Percentiles rank a stretch among this genome's conserved stretches.
phyloP scores from a whole-genome alignment of 208 protist species.

The Crithidia sp. region DNA sequence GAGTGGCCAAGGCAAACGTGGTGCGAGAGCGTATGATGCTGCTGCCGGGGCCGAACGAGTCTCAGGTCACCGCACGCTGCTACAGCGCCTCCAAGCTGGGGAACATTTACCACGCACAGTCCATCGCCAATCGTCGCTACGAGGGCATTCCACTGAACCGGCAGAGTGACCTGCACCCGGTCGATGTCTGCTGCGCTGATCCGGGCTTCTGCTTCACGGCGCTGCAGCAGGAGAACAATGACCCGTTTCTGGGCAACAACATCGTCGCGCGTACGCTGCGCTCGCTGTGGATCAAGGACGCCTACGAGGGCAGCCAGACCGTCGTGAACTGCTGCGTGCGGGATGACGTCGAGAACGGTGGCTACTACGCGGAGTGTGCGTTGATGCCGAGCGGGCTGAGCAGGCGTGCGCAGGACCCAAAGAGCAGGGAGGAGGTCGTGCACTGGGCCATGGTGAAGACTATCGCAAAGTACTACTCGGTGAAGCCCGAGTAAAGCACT shows the following conservation, averaged over 20 bases:
- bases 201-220: constrained; percentile 74
- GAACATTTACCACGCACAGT: constrained; percentile 86
- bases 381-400: constrained; percentile 73
- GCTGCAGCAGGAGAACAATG: constrained; percentile 41
- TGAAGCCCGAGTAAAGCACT: constrained; percentile 20
- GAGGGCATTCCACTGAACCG: constrained; percentile 71
- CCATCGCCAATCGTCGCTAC: constrained; percentile 67
- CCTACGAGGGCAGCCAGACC: constrained; percentile 77
- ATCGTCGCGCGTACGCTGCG: constrained; percentile 61
- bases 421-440: constrained; percentile 66
- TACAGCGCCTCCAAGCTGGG: constrained; percentile 86
- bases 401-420: constrained; percentile 58
- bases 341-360: constrained; percentile 63
- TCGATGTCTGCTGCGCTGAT: constrained; percentile 72
- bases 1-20: constrained; percentile 58
- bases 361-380: constrained; percentile 79
- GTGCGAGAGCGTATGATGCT: constrained; percentile 72
- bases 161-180: constrained; percentile 62
- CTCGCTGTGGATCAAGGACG: constrained; percentile 74
- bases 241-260: constrained; percentile 52
- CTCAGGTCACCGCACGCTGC: constrained; percentile 66
- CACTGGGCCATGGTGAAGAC: constrained; percentile 86
- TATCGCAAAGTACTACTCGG: constrained; percentile 80
- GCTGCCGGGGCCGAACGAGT: constrained; percentile 44
- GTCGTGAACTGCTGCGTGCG: constrained; percentile 77